phyloP scores from a whole-genome alignment of 1,284 basidiomycete species.

The Kwoniella shivajii region DNA sequence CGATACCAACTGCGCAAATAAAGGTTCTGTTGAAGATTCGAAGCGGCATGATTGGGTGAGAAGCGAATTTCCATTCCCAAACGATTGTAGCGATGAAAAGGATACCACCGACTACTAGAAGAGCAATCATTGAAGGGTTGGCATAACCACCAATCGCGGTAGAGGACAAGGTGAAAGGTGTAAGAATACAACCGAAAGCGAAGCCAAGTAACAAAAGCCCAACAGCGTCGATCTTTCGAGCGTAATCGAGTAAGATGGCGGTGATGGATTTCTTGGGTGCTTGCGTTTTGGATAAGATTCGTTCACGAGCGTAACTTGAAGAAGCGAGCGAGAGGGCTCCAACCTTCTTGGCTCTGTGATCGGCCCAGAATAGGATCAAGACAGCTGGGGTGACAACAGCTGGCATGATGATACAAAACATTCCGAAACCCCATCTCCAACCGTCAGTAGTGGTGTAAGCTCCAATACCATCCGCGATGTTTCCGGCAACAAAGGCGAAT shows the following conservation, averaged over 20 bases:
- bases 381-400: conserved; percentile 37
- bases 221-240: conserved; percentile 47
- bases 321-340: conserved; percentile 32
- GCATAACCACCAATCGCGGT: conserved; percentile 45
- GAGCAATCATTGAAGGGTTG: conserved; percentile 55
- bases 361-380: conserved; percentile 50
- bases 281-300: conserved; percentile 12
- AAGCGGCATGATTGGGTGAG: conserved; percentile 52
- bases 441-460: conserved; percentile 50
- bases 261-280: conserved; percentile 13
- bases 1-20: conserved; percentile 38
- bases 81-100: conserved; percentile 48
- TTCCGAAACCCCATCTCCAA: conserved; percentile 70
- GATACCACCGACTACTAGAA: conserved; percentile 52
- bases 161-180: conserved; percentile 49
- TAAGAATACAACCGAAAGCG: conserved; percentile 49
- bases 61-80: conserved; percentile 52
- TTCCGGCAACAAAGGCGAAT: conserved; percentile 47
- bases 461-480: conserved; percentile 64
- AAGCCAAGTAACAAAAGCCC: conserved; percentile 53
- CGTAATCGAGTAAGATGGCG: conserved; percentile 32
- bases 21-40: conserved; percentile 55
- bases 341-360: conserved; percentile 44
- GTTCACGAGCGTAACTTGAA: conserved; percentile 21
- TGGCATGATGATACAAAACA: conserved; percentile 54